Evolutionary conservation across 345 rosid species (phyloP).

Genomic region (Reutealis trisperma): DNA sequence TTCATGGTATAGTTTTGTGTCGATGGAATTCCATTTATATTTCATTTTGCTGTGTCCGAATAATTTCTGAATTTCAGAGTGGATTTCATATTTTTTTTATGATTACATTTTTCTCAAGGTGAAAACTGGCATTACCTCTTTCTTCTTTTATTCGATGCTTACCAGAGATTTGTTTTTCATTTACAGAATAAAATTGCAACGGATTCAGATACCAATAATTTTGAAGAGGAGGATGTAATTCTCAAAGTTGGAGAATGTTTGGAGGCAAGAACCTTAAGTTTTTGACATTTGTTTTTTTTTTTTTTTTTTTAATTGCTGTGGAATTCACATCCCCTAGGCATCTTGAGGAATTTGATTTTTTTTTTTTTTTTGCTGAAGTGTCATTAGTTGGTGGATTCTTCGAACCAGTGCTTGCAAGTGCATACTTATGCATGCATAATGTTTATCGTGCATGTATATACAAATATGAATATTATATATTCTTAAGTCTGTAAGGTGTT

Average conservation of each 20-base stretch:
- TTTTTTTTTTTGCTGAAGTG: background rate
- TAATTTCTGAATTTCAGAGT: background rate
- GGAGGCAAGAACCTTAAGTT: constrained; percentile 59
- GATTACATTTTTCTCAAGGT: constrained; percentile 13
- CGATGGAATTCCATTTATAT: background rate
- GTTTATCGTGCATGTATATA: background rate
- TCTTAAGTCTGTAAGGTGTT: background rate
- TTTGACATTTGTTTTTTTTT: background rate
- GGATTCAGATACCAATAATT: constrained; percentile 63
- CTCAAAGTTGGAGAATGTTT: constrained; percentile 92
- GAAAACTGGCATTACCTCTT: background rate
- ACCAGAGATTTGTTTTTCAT: constrained; percentile 26
- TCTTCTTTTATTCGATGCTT: constrained; percentile 9
- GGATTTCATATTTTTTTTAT: constrained; percentile 7
- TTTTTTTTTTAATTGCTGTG: background rate
- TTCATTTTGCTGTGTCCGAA: background rate
- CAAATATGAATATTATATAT: background rate
- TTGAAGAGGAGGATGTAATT: constrained; percentile 77
- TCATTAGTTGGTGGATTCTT: background rate
- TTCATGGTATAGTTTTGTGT: constrained; percentile 11
- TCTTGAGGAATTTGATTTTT: background rate
- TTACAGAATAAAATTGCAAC: constrained; percentile 76
- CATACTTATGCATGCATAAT: background rate
- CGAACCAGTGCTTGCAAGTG: background rate
- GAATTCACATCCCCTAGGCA: background rate